These are phyloP conservation scores for Kokia cookei DNA, from an alignment of 441 rosid species.

Conservation along the genomic window DNA sequence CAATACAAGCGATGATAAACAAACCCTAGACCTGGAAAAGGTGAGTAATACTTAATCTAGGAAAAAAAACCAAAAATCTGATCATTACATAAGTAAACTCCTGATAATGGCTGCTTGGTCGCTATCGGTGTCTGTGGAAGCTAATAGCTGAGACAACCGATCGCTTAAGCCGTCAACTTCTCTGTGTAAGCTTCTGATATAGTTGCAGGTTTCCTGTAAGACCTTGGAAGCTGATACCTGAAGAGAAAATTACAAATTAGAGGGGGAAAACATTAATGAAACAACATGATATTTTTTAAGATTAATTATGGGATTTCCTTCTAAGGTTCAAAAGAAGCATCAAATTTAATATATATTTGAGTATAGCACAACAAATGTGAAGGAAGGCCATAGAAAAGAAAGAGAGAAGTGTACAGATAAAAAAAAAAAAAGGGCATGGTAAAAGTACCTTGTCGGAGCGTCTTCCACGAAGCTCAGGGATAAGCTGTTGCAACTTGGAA, in stretches of 20 bases:
- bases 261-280: background rate
- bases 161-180: conserved; percentile 83
- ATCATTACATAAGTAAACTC: conserved; percentile 61
- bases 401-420: no score
- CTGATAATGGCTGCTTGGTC: conserved; percentile 88
- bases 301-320: no score
- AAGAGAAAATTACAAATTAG: background rate
- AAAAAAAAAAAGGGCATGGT: no score
- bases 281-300: background rate
- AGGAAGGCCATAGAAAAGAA: conserved; percentile 8
- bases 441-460: background rate
- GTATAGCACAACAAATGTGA: no score
- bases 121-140: conserved; percentile 58
- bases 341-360: no score
- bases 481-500: background rate
- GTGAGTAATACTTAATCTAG: background rate
- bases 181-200: conserved; percentile 65
- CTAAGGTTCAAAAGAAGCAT: no score
- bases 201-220: conserved; percentile 83
- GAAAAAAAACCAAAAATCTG: background rate
- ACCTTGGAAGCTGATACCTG: conserved; percentile 77
- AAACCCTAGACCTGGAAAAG: background rate
- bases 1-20: background rate
- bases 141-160: conserved; percentile 69
- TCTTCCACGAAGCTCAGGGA: background rate